Conservation (phyloP, 78 protist species). For the Dictyostelium discoideum region dicty_2.7 NC_007088.5:2192001-2192500, state of each 20-base stretch:
- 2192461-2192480: constrained; percentile 57
- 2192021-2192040: not conserved
- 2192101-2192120: not conserved
- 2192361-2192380: not conserved
- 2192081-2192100: not conserved
- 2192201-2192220: constrained; percentile 38
- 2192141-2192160: constrained; percentile 65
- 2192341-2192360: constrained; percentile 45
- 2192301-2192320: constrained; percentile 51
- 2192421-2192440: not conserved
- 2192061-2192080: not conserved
- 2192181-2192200: constrained; percentile 65
- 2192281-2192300: constrained; percentile 49
- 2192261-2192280: constrained; percentile 62
- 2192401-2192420: not conserved
- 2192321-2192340: constrained; percentile 49
- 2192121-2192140: not conserved
- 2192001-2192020: constrained; percentile 47
- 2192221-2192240: constrained; percentile 43
- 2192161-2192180: constrained; percentile 73
- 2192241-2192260: constrained; percentile 77
- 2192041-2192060: not conserved
- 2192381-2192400: not conserved
- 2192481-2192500: constrained; percentile 66
- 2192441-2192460: constrained; percentile 11